A percentile compares a stretch with the other conserved stretches of the same genome.
phyloP scores from a whole-genome alignment of 257 asterid genomes.

The Eucommia ulmoides region DNA sequence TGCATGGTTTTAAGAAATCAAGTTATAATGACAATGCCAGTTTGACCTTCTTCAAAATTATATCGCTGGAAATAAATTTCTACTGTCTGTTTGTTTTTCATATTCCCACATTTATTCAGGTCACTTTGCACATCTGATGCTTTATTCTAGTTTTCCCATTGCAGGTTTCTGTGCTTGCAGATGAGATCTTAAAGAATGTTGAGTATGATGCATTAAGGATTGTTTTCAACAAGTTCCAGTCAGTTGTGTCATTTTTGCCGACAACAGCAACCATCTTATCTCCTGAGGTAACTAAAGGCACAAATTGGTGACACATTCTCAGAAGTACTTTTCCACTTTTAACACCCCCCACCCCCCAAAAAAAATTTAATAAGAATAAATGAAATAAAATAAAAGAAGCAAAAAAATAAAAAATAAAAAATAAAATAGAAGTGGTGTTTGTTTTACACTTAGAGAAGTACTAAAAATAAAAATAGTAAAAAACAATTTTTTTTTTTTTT shows the following conservation, averaged over 20 bases:
- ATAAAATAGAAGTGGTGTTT: too few relatives aligned
- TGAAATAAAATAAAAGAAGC: too few relatives aligned
- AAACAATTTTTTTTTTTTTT: too few relatives aligned
- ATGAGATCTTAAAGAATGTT: constrained; percentile 87
- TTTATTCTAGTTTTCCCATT: too few relatives aligned
- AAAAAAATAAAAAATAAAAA: too few relatives aligned
- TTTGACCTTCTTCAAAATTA: background rate
- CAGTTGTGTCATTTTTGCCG: constrained; percentile 69
- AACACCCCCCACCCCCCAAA: too few relatives aligned
- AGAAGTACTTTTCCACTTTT: too few relatives aligned
- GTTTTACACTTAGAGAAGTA: too few relatives aligned
- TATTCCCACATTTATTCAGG: background rate
- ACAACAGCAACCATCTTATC: constrained; percentile 74
- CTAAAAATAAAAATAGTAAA: too few relatives aligned
- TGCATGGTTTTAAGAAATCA: background rate
- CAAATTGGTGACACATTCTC: too few relatives aligned
- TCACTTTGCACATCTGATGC: too few relatives aligned
- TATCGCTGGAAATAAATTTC: background rate
- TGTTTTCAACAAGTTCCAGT: constrained; percentile 86
- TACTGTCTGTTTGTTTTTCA: background rate
- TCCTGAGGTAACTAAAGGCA: constrained; percentile 87
- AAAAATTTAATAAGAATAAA: too few relatives aligned
- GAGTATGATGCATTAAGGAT: constrained; percentile 82
- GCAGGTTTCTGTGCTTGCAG: constrained; percentile 95
- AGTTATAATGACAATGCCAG: background rate